Conservation (phyloP, 2,329 filamentous ascomycete species). For the Celoporthe dispersa region DNA sequence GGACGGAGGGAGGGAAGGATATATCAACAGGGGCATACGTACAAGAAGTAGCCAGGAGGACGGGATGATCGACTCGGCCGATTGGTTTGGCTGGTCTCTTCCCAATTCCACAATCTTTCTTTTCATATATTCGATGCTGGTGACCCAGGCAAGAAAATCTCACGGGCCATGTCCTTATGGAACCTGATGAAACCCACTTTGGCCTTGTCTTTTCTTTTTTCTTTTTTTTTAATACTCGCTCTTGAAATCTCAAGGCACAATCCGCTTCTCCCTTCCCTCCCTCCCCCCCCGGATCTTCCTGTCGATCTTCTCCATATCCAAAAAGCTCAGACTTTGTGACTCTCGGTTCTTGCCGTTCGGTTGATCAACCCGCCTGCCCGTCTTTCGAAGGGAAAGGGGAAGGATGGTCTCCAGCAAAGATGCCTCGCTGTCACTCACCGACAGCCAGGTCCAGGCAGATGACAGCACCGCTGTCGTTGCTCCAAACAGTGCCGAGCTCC, state of each 20-base stretch:
- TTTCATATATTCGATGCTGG: neutral
- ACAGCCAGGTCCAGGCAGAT: conserved; percentile 4
- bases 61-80: neutral
- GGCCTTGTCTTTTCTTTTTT: neutral
- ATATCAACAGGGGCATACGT: neutral
- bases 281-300: neutral
- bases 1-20: neutral
- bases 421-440: conserved; percentile 2
- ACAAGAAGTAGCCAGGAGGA: neutral
- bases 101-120: neutral
- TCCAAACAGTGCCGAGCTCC: neutral
- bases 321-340: neutral
- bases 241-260: neutral
- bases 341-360: neutral
- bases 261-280: neutral
- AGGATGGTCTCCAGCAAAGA: neutral
- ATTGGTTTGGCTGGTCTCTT: neutral
- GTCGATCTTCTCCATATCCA: neutral
- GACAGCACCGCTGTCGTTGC: conserved; percentile 8
- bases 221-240: neutral
- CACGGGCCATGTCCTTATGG: neutral
- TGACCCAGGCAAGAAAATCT: neutral
- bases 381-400: too few relatives aligned
- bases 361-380: neutral
- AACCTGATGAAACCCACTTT: neutral